These are phyloP conservation scores for Microdochium paspali DNA, from an alignment of 2,329 filamentous ascomycete genomes.

Conservation along the genomic window DNA sequence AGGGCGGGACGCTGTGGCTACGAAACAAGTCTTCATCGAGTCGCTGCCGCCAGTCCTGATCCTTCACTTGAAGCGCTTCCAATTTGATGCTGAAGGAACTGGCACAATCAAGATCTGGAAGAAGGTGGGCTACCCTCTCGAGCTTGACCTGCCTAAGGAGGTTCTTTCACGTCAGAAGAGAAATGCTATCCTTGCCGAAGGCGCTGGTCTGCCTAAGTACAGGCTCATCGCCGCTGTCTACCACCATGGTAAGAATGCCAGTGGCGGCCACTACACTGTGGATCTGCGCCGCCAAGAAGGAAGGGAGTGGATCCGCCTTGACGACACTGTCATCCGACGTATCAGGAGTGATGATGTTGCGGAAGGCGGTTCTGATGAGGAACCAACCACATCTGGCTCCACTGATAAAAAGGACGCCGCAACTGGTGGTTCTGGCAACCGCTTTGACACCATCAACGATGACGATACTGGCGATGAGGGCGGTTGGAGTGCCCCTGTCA, in stretches of 20 bases:
- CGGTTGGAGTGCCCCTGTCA: constrained; percentile 57
- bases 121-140: constrained; percentile 88
- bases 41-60: constrained; percentile 85
- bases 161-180: constrained; percentile 72
- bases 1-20: constrained; percentile 67
- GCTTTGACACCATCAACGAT: constrained; percentile 63
- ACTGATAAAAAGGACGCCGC: constrained; percentile 49
- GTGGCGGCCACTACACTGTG: constrained; percentile 95
- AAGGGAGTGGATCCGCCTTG: constrained; percentile 91
- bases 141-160: constrained; percentile 87
- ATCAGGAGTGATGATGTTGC: constrained; percentile 84
- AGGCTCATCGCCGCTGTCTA: constrained; percentile 86
- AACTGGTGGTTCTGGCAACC: constrained; percentile 46
- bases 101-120: constrained; percentile 98
- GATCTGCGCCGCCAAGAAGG: constrained; percentile 91
- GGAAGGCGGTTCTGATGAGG: constrained; percentile 74
- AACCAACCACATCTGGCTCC: constrained; percentile 51
- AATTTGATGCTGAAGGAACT: constrained; percentile 73
- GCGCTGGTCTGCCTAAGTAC: constrained; percentile 69
- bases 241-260: constrained; percentile 94
- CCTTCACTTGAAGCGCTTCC: constrained; percentile 92
- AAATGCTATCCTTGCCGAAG: constrained; percentile 53
- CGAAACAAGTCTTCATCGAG: constrained; percentile 93
- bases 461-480: constrained; percentile 58
- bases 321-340: constrained; percentile 83